Base-by-base conservation (phyloP, 2,329 filamentous ascomycete genomes). In the Rhynchosporium agropyri region DNA sequence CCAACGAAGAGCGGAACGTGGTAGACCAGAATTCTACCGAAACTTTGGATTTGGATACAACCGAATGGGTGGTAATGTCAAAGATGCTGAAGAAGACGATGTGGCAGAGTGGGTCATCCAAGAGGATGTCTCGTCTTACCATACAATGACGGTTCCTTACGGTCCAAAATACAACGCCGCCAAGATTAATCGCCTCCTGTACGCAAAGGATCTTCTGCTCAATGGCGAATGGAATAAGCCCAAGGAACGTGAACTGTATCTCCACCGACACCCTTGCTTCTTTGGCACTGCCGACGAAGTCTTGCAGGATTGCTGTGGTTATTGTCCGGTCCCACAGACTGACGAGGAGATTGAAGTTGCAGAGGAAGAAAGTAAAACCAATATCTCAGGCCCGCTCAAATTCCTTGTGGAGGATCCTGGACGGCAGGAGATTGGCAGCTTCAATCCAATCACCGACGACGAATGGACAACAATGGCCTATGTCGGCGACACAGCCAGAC, bases 401-500 rank as follows among this genome's bases (percentile, higher is more conserved):
- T 96, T 96, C 75, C 80, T 95, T 68, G 88, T 88, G 66, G 91
- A 96, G 70, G 85, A 96, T 68, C 90, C 92, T 1, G 92, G 92
- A 20, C 83, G 92, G 61, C 92, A 95, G 76, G 77, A 81, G 43
- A 87, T 89, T 68, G 86, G 86, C 31, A 85, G 82, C 9, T 96
- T 96, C 77, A 89, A 95, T 69, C 92, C 91, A 0, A 81, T 94
- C 43, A 93, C 89, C 0, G 87, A 91, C 48, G 83, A 91, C 57
- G 91, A 95, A 72, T 96, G 91, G 90, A 95, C 91, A 0, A 90
- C 93, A 67, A 95, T 96, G 91, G 91, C 91, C 0, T 96, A 96
- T 68, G 83, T 96, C 42, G 90, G 91, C 10, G 90, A 92, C 68
- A 93, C 90, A 0, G 86, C 85, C 43, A 81, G 84, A 15, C 80